Evolutionary conservation across 2,329 filamentous ascomycete species (phyloP), one percentile per base, ranked within the genome.

Genomic region (Cyphellophora europaea): DNA sequence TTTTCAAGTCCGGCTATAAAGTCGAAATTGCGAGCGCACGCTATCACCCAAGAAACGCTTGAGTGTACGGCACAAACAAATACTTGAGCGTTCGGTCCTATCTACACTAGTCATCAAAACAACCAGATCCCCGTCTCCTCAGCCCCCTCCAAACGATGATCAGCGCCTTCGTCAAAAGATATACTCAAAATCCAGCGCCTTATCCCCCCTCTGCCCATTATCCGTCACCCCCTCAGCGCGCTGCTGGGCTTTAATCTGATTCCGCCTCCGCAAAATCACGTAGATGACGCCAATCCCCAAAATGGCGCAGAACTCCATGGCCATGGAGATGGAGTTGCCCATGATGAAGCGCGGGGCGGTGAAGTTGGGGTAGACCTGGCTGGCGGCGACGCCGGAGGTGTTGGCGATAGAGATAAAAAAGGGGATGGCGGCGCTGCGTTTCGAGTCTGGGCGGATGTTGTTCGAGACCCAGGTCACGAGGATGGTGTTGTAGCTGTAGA

Each of bases 371-470:
- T 58, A 58, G 15, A 58, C 39, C 42, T 59, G 54, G 3, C 47
- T 49, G 1, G 52, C 44, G 4, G 50, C 53, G 2, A 56, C 19
- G 5, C 50, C 49, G 3, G 53, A 52, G 14, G 48, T 45, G 14
- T 31, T 32, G 3, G 43, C 54, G 28, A 58, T 43, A 3, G 49
- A 55, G 23, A 49, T 49, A 14, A 49, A 39, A 15, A 57, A 38
- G 1, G 54, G 51, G 25, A 57, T 44, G 16, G 47, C 53, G n/a
- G 55, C 43, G 4, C 43, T 42, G 12, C 54, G 52, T 37, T 57
- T 57, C 28, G 37, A 49, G 30, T 58, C 55, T 4, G 55, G 55
- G 12, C 45, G 36, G 10, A 54, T 36, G 35, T 58, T 58, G 33
- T 49, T 57, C 6, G 50, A 37, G 14, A 58, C 48, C 55, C 55